phyloP scores from a whole-genome alignment of 1,139 yeast species.

The Suhomyces taliae region DNA sequence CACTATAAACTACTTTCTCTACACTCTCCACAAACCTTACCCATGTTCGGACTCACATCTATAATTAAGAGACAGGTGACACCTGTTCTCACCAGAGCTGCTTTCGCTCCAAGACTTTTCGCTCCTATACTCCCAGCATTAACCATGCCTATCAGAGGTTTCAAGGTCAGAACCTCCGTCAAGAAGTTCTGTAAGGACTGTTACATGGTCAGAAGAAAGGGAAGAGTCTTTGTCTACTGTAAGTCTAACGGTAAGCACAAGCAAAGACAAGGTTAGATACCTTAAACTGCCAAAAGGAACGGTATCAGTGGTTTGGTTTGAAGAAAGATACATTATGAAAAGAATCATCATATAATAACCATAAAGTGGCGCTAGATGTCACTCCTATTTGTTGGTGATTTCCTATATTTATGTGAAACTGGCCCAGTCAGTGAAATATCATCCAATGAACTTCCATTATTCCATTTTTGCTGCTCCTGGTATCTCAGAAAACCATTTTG shows the following conservation, averaged over 20 bases:
- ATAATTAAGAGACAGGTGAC: constrained; percentile 17
- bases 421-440: no score
- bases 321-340: no score
- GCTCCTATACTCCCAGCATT: constrained; percentile 13
- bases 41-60: constrained; percentile 21
- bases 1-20: neutral
- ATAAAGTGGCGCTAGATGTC: no score
- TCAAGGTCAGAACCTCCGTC: constrained; percentile 68
- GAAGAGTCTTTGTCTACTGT: constrained; percentile 89
- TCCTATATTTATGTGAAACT: no score
- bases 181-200: constrained; percentile 92
- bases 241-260: constrained; percentile 92
- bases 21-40: neutral
- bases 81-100: constrained; percentile 14
- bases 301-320: neutral
- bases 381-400: no score
- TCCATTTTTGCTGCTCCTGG: no score
- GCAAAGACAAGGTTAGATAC: constrained; percentile 83
- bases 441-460: no score
- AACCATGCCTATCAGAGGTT: constrained; percentile 15
- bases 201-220: constrained; percentile 90
- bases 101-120: constrained; percentile 14
- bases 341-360: no score
- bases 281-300: neutral
- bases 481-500: no score